Evolutionary conservation across 1,284 basidiomycete species (phyloP).

Genomic region (Papiliotrema nemorosa): DNA sequence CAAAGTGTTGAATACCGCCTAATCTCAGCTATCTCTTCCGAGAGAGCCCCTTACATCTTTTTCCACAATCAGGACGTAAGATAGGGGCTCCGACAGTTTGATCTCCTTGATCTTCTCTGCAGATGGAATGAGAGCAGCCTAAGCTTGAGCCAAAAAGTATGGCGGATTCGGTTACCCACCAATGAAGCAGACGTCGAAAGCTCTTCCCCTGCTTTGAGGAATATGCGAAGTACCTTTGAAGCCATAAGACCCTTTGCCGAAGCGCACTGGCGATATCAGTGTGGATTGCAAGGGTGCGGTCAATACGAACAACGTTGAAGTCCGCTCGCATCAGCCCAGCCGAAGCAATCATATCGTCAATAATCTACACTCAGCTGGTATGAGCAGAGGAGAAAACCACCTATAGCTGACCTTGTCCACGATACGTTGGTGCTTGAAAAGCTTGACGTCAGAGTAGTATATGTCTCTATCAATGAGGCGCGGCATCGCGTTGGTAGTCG

Average conservation of each 20-base stretch:
- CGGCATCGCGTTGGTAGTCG: background rate
- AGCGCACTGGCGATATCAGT: slow-evolving; percentile 60
- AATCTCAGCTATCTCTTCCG: background rate
- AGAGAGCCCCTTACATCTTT: slow-evolving; percentile 65
- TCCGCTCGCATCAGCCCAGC: slow-evolving; percentile 67
- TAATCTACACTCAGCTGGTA: slow-evolving; percentile 60
- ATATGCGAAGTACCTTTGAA: slow-evolving; percentile 61
- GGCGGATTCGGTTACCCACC: background rate
- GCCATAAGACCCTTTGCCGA: slow-evolving; percentile 80
- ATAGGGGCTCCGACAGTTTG: slow-evolving; percentile 55
- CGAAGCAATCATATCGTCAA: slow-evolving; percentile 82
- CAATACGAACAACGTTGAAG: slow-evolving; percentile 66
- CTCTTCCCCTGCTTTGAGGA: slow-evolving; percentile 57
- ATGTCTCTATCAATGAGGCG: slow-evolving; percentile 60
- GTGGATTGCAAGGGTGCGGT: slow-evolving; percentile 3
- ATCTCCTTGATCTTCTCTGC: slow-evolving; percentile 66
- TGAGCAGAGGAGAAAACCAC: too few relatives aligned
- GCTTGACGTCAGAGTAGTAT: slow-evolving; percentile 72
- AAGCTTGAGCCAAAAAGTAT: background rate
- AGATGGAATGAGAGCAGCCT: slow-evolving; percentile 73
- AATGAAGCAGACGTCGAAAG: slow-evolving; percentile 49
- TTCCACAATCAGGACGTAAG: slow-evolving; percentile 82
- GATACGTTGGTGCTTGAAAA: slow-evolving; percentile 69
- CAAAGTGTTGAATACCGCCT: slow-evolving; percentile 86
- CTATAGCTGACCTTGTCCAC: slow-evolving; percentile 64